These are phyloP conservation scores for Pseudogymnoascus sp. DNA, from an alignment of 2,329 filamentous ascomycete genomes.

Conservation along the genomic window DNA sequence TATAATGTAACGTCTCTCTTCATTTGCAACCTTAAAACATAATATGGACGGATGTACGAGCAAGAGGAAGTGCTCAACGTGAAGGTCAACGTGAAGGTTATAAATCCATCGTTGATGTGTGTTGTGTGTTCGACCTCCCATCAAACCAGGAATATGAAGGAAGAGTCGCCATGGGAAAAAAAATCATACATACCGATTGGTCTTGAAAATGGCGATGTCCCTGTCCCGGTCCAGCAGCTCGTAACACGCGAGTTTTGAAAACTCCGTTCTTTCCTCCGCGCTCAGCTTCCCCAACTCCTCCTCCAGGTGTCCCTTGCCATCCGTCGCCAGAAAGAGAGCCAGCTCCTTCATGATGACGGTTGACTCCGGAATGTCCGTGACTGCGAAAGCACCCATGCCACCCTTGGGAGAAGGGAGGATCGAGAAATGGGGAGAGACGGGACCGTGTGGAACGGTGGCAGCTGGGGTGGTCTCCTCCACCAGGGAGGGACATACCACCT, in stretches of 20 bases:
- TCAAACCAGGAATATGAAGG: not conserved
- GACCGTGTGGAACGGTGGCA: conserved; percentile 1
- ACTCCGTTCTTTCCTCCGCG: conserved; percentile 18
- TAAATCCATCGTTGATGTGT: not conserved
- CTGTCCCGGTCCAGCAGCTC: conserved; percentile 13
- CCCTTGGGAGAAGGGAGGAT: conserved; percentile 22
- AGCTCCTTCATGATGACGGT: conserved; percentile 23
- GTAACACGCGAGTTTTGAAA: conserved; percentile 18
- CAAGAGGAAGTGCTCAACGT: not conserved
- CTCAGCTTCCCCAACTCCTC: conserved; percentile 19
- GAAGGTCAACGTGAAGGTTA: not conserved
- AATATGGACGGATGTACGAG: not conserved
- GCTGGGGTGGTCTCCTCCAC: not conserved
- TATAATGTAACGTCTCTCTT: not conserved
- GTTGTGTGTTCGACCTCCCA: not conserved
- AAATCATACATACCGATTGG: conserved; percentile 24
- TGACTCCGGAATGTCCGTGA: conserved; percentile 20
- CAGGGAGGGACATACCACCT: not conserved
- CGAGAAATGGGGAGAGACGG: conserved; percentile 25
- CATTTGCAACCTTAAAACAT: not conserved
- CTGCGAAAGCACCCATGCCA: conserved; percentile 27
- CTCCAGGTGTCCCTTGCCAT: conserved; percentile 15
- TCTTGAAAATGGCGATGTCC: conserved; percentile 23
- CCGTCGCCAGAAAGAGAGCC: conserved; percentile 21
- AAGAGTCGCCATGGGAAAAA: too few species aligned